A percentile compares a stretch with the other conserved stretches of the same genome.
These are phyloP conservation scores for Trypanosoma conorhini DNA, from an alignment of 208 protist species.

Conservation along the genomic window DNA sequence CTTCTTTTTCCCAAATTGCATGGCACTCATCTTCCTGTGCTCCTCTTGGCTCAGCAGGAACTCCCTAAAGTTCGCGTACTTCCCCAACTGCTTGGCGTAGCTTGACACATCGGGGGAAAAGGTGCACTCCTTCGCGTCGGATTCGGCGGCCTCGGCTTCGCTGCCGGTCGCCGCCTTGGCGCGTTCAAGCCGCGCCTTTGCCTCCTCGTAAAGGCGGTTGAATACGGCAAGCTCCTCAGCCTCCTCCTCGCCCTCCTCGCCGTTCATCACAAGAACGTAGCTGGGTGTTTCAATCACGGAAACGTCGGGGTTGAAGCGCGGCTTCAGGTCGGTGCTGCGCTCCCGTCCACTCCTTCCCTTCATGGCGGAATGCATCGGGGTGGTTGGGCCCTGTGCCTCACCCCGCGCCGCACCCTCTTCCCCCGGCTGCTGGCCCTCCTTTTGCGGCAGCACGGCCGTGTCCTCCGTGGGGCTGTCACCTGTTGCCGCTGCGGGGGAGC, in stretches of 20 bases:
- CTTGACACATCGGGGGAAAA: conserved; percentile 33
- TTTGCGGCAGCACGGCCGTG: neutral
- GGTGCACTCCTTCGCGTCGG: conserved; percentile 24
- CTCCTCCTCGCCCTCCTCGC: conserved; percentile 23
- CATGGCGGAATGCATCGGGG: conserved; percentile 7
- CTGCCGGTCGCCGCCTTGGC: neutral
- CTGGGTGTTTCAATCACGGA: conserved; percentile 28
- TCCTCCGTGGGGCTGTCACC: neutral
- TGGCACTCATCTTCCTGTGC: conserved; percentile 10
- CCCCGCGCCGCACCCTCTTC: neutral
- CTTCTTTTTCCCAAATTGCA: conserved; percentile 27
- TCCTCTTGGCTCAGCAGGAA: conserved; percentile 30
- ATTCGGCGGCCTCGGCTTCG: neutral
- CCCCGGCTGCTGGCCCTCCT: neutral
- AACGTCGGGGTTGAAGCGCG: conserved; percentile 20
- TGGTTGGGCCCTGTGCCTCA: neutral
- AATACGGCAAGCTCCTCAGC: conserved; percentile 24
- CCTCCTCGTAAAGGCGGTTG: conserved; percentile 42
- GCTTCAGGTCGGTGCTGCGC: conserved; percentile 18
- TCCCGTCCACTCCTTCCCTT: conserved; percentile 26
- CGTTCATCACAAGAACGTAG: conserved; percentile 26
- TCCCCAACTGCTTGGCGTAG: conserved; percentile 5
- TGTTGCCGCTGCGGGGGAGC: neutral
- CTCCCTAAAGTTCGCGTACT: conserved; percentile 25
- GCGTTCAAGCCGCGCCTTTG: conserved; percentile 15